Evolutionary conservation across 441 rosid genomes (phyloP), one percentile per base, ranked within the genome.

Genomic region (Brassica hybrid): DNA sequence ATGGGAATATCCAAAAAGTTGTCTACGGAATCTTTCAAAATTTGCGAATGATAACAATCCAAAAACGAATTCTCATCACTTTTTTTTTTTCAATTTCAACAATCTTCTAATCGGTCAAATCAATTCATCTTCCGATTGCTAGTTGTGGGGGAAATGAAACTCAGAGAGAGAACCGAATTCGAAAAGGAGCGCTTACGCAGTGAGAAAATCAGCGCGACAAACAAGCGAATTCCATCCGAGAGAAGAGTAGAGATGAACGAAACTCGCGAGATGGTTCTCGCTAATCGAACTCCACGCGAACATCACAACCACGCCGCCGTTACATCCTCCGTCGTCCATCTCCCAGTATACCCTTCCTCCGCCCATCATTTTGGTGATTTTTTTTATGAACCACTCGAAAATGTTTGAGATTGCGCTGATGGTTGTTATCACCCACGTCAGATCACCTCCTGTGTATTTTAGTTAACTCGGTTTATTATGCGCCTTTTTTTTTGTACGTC

Each of bases 201-300:
- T 68, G 80, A 94, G 84, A 75, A 92, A 94, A 81, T 85, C 86
- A 73, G 97, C 84, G 67, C 79, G 88, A 60, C 91, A 89, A 76
- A 92, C 83, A 62, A 94, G 93, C 21, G 95, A 88, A 77, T 85
- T 85, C 98, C 97, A 94, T 1, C 93, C 88, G 10, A 94, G 91
- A 71, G 98, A 91, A 23, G 93, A 84, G 75, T 89, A 92, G 74
- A 94, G 83, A 79, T 92, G 89, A 27, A 88, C 84, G 77, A 73
- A 87, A 72, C 75, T 84, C 9, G 71, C 48, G 66, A 90, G 76
- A 17, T 85, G 87, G 41, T 69, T 69, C 13, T 85, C 86, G 45
- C 63, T 80, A 74, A 89, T 75, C 25, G 95, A 91, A 52, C 86
- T 80, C 97, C 98, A 94, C 17, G 82, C 83, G 78, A 89, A 94